phyloP scores from a whole-genome alignment of 495 filamentous ascomycete species.

The Daldinia concentrica region DNA sequence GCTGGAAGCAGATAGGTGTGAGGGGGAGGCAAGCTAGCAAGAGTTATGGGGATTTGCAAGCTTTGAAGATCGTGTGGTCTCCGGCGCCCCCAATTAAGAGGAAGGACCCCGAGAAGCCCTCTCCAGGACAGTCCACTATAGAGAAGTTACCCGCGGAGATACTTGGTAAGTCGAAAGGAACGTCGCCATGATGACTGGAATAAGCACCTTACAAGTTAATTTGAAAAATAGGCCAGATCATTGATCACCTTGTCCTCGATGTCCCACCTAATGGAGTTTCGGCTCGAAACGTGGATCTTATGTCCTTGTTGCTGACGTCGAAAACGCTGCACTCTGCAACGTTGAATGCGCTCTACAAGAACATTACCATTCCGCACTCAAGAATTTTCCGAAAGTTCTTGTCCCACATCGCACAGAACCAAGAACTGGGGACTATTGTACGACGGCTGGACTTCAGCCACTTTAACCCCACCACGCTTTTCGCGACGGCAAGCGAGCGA shows the following conservation, averaged over 20 bases:
- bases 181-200: constrained; percentile 7
- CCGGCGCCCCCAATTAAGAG: constrained; percentile 49
- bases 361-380: constrained; percentile 89
- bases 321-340: constrained; percentile 79
- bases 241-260: constrained; percentile 77
- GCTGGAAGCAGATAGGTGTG: constrained; percentile 76
- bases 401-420: constrained; percentile 71
- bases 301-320: constrained; percentile 80
- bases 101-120: constrained; percentile 38
- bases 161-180: constrained; percentile 65
- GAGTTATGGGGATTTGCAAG: constrained; percentile 75
- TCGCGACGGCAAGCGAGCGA: constrained; percentile 82
- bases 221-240: constrained; percentile 67
- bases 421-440: constrained; percentile 78
- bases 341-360: constrained; percentile 78
- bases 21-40: constrained; percentile 73
- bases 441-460: constrained; percentile 87
- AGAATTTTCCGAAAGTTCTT: constrained; percentile 88
- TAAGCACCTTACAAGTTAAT: constrained; percentile 30
- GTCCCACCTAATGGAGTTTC: constrained; percentile 80
- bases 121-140: constrained; percentile 58
- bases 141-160: constrained; percentile 77
- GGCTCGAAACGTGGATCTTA: constrained; percentile 82
- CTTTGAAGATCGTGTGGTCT: constrained; percentile 65
- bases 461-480: constrained; percentile 84